These are phyloP conservation scores for Panicum hallii DNA, from an alignment of 202 grass and related monocot species.

Conservation along the genomic window DNA sequence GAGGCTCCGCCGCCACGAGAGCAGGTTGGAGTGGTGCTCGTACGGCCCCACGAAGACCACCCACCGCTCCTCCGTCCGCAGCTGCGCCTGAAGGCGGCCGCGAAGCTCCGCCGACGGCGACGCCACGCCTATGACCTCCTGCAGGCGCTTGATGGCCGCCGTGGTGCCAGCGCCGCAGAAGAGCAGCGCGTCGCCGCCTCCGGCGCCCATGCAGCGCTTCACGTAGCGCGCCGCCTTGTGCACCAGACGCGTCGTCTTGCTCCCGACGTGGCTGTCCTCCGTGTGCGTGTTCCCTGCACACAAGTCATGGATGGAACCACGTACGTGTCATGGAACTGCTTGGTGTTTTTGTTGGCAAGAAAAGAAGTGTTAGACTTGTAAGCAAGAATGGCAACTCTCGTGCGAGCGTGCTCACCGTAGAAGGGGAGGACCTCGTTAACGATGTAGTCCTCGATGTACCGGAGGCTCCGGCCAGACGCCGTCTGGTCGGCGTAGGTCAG, in stretches of 20 bases:
- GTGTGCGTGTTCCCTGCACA: constrained; percentile 80
- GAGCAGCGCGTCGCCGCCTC: constrained; percentile 57
- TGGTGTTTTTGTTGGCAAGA: too few relatives aligned
- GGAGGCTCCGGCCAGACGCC: constrained; percentile 69
- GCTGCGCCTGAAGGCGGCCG: constrained; percentile 10
- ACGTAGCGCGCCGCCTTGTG: constrained; percentile 63
- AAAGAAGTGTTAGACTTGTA: too few relatives aligned
- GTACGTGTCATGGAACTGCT: too few relatives aligned
- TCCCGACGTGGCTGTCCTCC: constrained; percentile 76
- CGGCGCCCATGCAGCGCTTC: constrained; percentile 71
- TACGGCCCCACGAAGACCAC: constrained; percentile 83
- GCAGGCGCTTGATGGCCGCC: constrained; percentile 77
- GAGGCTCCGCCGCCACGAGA: constrained; percentile 81
- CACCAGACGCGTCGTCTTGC: constrained; percentile 61
- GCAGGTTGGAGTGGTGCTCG: constrained; percentile 92
- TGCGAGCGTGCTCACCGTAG: constrained; percentile 49
- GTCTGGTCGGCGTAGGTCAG: constrained; percentile 86
- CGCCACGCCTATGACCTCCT: constrained; percentile 65
- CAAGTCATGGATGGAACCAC: background rate
- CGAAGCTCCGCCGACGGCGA: constrained; percentile 43
- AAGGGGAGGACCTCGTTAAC: constrained; percentile 68
- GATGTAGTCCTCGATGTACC: constrained; percentile 78
- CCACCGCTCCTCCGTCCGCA: constrained; percentile 65
- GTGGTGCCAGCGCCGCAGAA: constrained; percentile 73
- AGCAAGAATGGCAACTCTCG: too few relatives aligned